phyloP scores from a whole-genome alignment of 768 basidiomycete species.

The Lactarius sp. region DNA sequence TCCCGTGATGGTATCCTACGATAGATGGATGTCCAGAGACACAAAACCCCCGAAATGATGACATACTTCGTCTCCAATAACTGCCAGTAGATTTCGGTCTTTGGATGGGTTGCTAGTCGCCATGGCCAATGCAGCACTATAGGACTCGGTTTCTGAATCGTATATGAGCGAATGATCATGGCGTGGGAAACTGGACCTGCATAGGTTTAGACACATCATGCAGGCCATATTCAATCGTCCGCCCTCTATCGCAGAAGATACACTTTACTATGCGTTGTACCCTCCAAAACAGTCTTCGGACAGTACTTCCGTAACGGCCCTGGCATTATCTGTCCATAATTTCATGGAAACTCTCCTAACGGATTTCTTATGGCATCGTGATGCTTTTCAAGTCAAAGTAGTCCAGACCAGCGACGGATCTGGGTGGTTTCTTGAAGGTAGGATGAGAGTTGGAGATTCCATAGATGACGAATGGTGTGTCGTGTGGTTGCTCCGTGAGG shows the following conservation, averaged over 20 bases:
- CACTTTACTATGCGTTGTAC: constrained; percentile 71
- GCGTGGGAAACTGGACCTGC: constrained; percentile 8
- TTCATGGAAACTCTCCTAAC: constrained; percentile 52
- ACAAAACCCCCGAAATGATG: neutral
- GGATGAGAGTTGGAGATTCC: constrained; percentile 89
- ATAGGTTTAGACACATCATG: constrained; percentile 1
- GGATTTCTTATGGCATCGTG: constrained; percentile 78
- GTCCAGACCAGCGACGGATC: constrained; percentile 42
- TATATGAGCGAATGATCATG: neutral
- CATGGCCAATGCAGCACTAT: constrained; percentile 33
- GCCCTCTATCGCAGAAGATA: constrained; percentile 82
- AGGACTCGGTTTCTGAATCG: neutral
- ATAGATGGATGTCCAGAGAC: neutral
- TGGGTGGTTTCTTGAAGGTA: constrained; percentile 68
- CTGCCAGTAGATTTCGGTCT: constrained; percentile 85
- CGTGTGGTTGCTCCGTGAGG: constrained; percentile 81
- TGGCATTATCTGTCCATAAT: constrained; percentile 62
- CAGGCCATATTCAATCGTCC: constrained; percentile 56
- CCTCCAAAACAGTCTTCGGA: constrained; percentile 51
- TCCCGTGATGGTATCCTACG: constrained; percentile 94
- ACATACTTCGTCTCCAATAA: constrained; percentile 94
- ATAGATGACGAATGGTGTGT: constrained; percentile 98
- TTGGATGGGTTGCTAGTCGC: constrained; percentile 53
- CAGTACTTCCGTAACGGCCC: constrained; percentile 53
- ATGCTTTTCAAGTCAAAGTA: constrained; percentile 74